Percentiles rank a stretch among this genome's conserved stretches.
Evolutionary conservation across 192 early-diverging fungal genomes (phyloP).

Genomic region (Mortierella claussenii): DNA sequence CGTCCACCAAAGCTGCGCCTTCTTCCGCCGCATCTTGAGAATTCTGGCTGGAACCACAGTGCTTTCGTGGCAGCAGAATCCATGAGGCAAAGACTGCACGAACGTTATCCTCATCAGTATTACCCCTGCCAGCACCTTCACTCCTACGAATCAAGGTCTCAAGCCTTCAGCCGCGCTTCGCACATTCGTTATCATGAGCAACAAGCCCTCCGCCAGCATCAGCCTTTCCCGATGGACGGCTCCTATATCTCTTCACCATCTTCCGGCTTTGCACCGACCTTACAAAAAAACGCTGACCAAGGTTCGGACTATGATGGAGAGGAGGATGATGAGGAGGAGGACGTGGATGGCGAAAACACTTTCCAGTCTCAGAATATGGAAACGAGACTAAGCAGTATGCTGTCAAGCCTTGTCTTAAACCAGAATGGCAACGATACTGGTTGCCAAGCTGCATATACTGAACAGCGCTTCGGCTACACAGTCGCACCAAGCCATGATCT

Average conservation of each 20-base stretch:
- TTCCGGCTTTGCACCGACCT: background rate
- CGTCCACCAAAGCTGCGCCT: background rate
- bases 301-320: constrained; percentile 16
- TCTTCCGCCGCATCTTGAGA: background rate
- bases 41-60: background rate
- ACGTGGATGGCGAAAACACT: too few species aligned
- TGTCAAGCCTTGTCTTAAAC: background rate
- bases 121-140: background rate
- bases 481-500: too few species aligned
- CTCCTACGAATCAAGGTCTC: background rate
- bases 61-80: background rate
- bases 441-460: background rate
- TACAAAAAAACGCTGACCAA: background rate
- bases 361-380: background rate
- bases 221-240: background rate
- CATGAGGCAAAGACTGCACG: background rate
- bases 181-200: background rate
- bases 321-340: constrained; percentile 1
- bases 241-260: background rate
- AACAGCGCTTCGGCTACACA: too few species aligned
- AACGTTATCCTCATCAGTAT: constrained; percentile 7
- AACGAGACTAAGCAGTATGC: background rate
- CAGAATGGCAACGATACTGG: too few species aligned
- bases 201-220: background rate
- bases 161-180: background rate